These are phyloP conservation scores for Aeminium ludgeri DNA, from an alignment of 495 filamentous ascomycete genomes.

Conservation along the genomic window DNA sequence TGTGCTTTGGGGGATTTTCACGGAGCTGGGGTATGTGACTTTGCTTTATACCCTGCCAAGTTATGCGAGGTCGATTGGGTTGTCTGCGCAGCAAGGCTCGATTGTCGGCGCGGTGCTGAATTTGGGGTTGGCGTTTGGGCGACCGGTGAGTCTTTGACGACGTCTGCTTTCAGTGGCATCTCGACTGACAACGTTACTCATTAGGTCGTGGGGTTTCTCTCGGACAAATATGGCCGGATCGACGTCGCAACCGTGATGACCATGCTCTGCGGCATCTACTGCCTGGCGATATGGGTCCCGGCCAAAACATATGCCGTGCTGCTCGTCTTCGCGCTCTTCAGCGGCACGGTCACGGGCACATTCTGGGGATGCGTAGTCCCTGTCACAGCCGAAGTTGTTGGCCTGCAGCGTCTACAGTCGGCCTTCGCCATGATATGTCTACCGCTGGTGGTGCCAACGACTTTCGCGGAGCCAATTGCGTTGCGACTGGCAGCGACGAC, in stretches of 20 bases:
- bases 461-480: conserved; percentile 48
- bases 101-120: conserved; percentile 56
- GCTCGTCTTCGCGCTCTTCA: conserved; percentile 50
- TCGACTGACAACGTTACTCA: too few species aligned
- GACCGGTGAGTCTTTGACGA: conserved; percentile 26
- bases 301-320: conserved; percentile 45
- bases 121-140: conserved; percentile 41
- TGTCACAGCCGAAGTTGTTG: conserved; percentile 59
- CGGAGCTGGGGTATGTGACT: conserved; percentile 52
- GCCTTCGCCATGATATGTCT: conserved; percentile 61
- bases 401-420: conserved; percentile 49
- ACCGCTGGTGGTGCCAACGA: conserved; percentile 50
- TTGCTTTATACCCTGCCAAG: conserved; percentile 53
- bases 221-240: conserved; percentile 46
- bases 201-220: conserved; percentile 40
- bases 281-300: conserved; percentile 50
- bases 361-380: conserved; percentile 61
- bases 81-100: conserved; percentile 47
- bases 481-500: conserved; percentile 37
- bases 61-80: conserved; percentile 45
- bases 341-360: conserved; percentile 48
- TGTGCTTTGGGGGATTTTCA: conserved; percentile 49
- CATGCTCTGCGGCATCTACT: conserved; percentile 39
- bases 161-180: too few species aligned
- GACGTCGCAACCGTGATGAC: conserved; percentile 46